Percentiles rank a stretch among this genome's conserved stretches.
phyloP scores from a whole-genome alignment of 2,329 filamentous ascomycete genomes.

The Byssothecium circinans region DNA sequence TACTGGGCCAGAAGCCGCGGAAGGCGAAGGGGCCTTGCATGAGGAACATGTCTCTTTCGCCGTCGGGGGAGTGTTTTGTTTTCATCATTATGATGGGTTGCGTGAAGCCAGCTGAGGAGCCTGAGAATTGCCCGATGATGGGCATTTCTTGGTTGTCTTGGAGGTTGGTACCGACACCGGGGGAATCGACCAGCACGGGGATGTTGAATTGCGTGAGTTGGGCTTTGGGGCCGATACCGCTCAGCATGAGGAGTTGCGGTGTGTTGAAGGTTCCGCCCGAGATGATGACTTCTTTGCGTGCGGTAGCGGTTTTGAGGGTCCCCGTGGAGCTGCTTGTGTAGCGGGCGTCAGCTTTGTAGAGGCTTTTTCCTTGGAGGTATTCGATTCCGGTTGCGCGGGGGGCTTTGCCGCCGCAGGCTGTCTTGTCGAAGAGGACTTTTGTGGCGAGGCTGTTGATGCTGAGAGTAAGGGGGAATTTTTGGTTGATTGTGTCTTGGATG shows the following conservation, averaged over 20 bases:
- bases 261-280: constrained; percentile 59
- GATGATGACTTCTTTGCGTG: constrained; percentile 31
- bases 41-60: constrained; percentile 29
- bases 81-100: constrained; percentile 24
- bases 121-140: constrained; percentile 40
- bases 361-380: constrained; percentile 43
- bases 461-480: constrained; percentile 30
- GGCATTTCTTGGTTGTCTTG: constrained; percentile 57
- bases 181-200: constrained; percentile 53
- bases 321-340: constrained; percentile 23
- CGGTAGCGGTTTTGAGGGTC: constrained; percentile 41
- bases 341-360: constrained; percentile 50
- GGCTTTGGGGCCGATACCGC: constrained; percentile 58
- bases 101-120: constrained; percentile 10
- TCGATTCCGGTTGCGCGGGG: constrained; percentile 48
- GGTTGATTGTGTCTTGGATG: constrained; percentile 51
- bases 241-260: constrained; percentile 64
- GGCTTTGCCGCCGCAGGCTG: constrained; percentile 48
- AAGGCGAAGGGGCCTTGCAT: constrained; percentile 27
- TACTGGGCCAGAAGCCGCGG: constrained; percentile 28
- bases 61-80: constrained; percentile 19
- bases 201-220: constrained; percentile 58
- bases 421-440: constrained; percentile 40
- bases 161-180: constrained; percentile 61
- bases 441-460: constrained; percentile 46